phyloP scores from a whole-genome alignment of 2,329 filamentous ascomycete genomes.

The Cephalotrichum gorgonifer region DNA sequence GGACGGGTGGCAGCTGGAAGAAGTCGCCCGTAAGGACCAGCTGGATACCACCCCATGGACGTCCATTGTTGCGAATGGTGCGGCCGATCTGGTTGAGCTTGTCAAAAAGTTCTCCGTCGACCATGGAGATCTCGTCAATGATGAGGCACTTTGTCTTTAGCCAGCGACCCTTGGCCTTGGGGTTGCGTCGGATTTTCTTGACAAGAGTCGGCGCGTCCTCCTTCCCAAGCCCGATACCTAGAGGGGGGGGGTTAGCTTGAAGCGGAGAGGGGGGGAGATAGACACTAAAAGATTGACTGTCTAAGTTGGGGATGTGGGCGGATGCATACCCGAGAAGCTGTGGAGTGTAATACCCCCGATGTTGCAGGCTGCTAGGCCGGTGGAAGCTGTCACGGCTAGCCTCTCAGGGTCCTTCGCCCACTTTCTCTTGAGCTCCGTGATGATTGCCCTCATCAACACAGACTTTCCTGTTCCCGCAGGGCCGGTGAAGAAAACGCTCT shows the following conservation, averaged over 20 bases:
- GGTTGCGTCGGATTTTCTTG: conserved; percentile 82
- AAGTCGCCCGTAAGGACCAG: conserved; percentile 94
- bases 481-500: conserved; percentile 96
- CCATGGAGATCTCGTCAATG: conserved; percentile 96
- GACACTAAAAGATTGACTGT: too few species aligned
- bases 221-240: conserved; percentile 77
- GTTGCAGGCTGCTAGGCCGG: conserved; percentile 90
- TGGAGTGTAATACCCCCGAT: conserved; percentile 93
- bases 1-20: conserved; percentile 92
- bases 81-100: conserved; percentile 86
- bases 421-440: conserved; percentile 68
- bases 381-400: conserved; percentile 89
- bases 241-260: not conserved
- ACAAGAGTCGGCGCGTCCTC: conserved; percentile 71
- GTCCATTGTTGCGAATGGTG: conserved; percentile 76
- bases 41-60: conserved; percentile 92
- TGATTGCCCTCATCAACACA: conserved; percentile 87
- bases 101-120: conserved; percentile 93
- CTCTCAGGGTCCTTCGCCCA: conserved; percentile 67
- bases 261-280: too few species aligned
- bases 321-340: conserved; percentile 67
- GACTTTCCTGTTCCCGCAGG: conserved; percentile 97
- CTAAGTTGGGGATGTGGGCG: not conserved
- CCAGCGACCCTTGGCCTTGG: conserved; percentile 84
- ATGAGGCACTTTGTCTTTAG: conserved; percentile 76